phyloP scores from a whole-genome alignment of 805 yeast species.

The Spathaspora hagerdaliae region DNA sequence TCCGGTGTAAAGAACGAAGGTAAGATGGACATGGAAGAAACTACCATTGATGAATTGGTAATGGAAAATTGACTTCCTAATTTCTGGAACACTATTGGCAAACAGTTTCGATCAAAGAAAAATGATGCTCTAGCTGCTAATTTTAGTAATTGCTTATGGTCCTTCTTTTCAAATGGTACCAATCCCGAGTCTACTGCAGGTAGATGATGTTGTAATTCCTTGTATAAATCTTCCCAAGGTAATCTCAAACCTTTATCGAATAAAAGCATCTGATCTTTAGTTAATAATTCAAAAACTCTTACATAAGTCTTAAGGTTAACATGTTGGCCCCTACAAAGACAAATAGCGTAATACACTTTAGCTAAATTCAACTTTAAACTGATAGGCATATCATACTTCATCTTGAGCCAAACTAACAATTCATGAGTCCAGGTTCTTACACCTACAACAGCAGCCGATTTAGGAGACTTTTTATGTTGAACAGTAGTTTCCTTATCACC shows the following conservation, averaged over 20 bases:
- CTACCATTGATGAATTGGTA: conserved; percentile 47
- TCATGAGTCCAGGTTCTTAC: conserved; percentile 88
- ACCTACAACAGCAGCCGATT: conserved; percentile 68
- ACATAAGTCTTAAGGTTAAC: conserved; percentile 57
- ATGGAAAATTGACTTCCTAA: conserved; percentile 51
- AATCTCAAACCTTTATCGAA: conserved; percentile 38
- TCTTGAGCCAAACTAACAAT: conserved; percentile 68
- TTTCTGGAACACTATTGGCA: conserved; percentile 49
- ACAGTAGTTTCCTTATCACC: conserved; percentile 30
- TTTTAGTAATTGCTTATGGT: conserved; percentile 45
- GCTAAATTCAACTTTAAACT: conserved; percentile 57
- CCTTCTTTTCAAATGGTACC: conserved; percentile 44
- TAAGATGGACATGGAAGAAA: conserved; percentile 51
- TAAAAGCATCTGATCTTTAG: conserved; percentile 44
- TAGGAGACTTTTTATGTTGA: conserved; percentile 60
- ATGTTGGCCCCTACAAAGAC: conserved; percentile 70
- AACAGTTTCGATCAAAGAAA: conserved; percentile 47
- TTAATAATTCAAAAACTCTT: conserved; percentile 55
- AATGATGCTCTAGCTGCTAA: conserved; percentile 52
- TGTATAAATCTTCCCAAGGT: conserved; percentile 48
- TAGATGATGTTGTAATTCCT: conserved; percentile 30
- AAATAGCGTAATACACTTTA: conserved; percentile 64
- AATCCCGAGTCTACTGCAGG: conserved; percentile 39
- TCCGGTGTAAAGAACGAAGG: conserved; percentile 41
- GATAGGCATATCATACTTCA: conserved; percentile 79